These are phyloP conservation scores for Prillingera fragicola DNA, from an alignment of 1,284 basidiomycete genomes.

Conservation along the genomic window DNA sequence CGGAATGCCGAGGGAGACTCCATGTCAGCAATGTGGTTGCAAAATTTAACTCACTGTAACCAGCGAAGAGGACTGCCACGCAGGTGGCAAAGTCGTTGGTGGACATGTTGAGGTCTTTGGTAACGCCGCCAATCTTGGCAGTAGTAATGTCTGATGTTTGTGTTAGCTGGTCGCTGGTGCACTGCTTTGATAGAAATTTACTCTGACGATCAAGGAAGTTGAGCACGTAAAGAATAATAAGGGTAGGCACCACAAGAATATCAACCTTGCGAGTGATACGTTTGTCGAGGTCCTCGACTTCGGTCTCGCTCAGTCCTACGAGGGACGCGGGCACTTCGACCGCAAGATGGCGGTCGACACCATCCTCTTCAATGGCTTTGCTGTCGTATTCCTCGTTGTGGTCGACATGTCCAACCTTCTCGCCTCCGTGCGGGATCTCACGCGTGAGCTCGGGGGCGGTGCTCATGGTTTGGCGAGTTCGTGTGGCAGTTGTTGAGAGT, in stretches of 20 bases:
- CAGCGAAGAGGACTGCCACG: conserved; percentile 25
- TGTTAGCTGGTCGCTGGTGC: background rate
- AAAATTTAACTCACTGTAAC: too few species aligned
- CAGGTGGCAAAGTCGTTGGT: conserved; percentile 25
- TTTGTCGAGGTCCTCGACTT: conserved; percentile 25
- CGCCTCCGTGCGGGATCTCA: too few species aligned
- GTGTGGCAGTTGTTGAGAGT: too few species aligned
- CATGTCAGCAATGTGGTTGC: too few species aligned
- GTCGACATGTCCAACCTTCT: too few species aligned
- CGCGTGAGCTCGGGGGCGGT: too few species aligned
- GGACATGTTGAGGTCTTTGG: conserved; percentile 14
- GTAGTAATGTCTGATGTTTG: conserved; percentile 24
- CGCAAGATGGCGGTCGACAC: background rate
- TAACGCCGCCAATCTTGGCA: conserved; percentile 32
- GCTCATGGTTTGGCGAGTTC: too few species aligned
- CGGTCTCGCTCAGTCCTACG: conserved; percentile 23
- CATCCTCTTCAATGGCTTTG: too few species aligned
- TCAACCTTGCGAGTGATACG: conserved; percentile 34
- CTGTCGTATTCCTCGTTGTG: too few species aligned
- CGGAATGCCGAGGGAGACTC: conserved; percentile 30
- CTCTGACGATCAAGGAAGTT: conserved; percentile 2
- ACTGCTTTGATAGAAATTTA: too few species aligned
- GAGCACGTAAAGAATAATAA: background rate
- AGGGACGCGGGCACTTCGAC: conserved; percentile 29
- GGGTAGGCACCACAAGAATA: conserved; percentile 21